Percentiles rank a stretch among this genome's conserved stretches.
Evolutionary conservation across 2,329 filamentous ascomycete genomes (phyloP).

Genomic region (Zymoseptoria tritici): DNA sequence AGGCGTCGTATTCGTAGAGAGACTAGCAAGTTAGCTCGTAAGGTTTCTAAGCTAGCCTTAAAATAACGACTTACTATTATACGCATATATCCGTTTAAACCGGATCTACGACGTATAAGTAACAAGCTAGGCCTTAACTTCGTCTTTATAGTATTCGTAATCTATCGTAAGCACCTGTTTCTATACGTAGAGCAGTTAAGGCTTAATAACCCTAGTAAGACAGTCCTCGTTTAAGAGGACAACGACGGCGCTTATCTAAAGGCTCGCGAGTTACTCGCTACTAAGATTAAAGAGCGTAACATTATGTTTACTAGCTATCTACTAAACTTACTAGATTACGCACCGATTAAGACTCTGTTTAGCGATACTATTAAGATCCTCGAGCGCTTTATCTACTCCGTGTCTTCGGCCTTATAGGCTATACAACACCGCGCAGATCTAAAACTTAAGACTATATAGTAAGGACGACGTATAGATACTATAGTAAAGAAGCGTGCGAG

Average conservation of each 20-base stretch:
- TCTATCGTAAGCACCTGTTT: background rate
- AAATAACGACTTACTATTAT: background rate
- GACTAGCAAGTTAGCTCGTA: too few relatives aligned
- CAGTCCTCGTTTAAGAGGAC: background rate
- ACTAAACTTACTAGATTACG: too few relatives aligned
- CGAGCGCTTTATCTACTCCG: background rate
- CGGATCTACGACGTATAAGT: background rate
- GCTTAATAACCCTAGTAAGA: background rate
- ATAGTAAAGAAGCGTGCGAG: background rate
- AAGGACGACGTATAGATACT: background rate
- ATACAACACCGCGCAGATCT: background rate
- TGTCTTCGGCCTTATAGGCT: background rate
- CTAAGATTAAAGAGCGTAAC: too few relatives aligned
- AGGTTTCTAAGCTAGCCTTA: too few relatives aligned
- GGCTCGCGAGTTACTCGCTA: too few relatives aligned
- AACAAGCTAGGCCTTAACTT: slow-evolving; percentile 1
- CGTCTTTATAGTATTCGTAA: background rate
- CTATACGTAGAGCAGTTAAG: background rate
- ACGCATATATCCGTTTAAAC: background rate
- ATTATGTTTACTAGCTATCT: too few relatives aligned
- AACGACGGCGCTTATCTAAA: too few relatives aligned
- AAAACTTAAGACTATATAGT: background rate
- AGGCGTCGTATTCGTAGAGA: too few relatives aligned
- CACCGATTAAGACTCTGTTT: background rate
- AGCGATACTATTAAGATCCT: background rate